A percentile compares a stretch with the other conserved stretches of the same genome.
These are phyloP conservation scores for Phytophthora niederhauseri DNA, from an alignment of 352 stramenopile genomes.

Conservation along the genomic window DNA sequence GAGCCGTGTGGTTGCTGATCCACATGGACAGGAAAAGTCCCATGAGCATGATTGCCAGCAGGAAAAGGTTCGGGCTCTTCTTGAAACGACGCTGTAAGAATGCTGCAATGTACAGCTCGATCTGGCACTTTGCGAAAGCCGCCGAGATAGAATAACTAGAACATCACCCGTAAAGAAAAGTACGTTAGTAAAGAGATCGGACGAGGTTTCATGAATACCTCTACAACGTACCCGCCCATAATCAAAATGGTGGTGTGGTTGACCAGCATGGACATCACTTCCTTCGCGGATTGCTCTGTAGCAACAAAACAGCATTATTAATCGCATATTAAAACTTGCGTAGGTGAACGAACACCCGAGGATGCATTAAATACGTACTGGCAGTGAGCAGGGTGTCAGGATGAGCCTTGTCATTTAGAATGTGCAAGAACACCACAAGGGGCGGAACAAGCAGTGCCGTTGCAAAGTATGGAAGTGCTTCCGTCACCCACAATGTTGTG, in stretches of 20 bases:
- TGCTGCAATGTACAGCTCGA: constrained; percentile 91
- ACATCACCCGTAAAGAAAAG: not conserved
- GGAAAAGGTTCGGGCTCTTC: constrained; percentile 88
- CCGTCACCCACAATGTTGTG: constrained; percentile 91
- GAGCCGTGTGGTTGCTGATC: constrained; percentile 94
- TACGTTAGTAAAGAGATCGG: constrained; percentile 6
- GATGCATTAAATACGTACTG: constrained; percentile 49
- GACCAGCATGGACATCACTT: constrained; percentile 90
- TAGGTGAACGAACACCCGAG: not conserved
- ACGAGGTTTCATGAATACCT: not conserved
- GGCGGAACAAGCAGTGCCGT: constrained; percentile 90
- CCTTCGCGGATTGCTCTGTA: constrained; percentile 80
- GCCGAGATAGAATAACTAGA: constrained; percentile 86
- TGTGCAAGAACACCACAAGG: constrained; percentile 89
- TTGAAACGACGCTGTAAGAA: constrained; percentile 91
- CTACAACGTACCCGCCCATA: constrained; percentile 80
- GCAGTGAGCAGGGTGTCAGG: constrained; percentile 69
- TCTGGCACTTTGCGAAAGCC: constrained; percentile 92
- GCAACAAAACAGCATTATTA: not conserved
- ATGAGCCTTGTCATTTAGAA: constrained; percentile 88
- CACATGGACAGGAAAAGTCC: constrained; percentile 93
- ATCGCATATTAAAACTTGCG: not conserved
- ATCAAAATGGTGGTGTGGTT: constrained; percentile 95
- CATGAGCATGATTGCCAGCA: constrained; percentile 95
- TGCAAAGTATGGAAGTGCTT: constrained; percentile 92